phyloP scores from a whole-genome alignment of 805 yeast species.

The Ogataea naganishii region DNA sequence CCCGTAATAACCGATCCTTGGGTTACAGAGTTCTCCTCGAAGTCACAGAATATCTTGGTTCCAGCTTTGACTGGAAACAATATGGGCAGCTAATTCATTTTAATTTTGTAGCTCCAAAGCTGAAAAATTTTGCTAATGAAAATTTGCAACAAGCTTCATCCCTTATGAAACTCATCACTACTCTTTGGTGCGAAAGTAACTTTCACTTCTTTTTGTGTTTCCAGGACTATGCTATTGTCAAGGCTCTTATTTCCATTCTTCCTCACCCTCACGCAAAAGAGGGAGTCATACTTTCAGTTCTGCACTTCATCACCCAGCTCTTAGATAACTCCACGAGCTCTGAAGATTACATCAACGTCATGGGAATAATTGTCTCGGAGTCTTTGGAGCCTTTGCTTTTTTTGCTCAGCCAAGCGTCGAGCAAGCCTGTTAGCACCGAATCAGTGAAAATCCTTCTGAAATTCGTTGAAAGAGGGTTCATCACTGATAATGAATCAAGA shows the following conservation, averaged over 20 bases:
- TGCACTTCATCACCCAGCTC: constrained; percentile 45
- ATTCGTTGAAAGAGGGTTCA: constrained; percentile 49
- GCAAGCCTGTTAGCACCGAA: constrained; percentile 39
- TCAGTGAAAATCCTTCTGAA: constrained; percentile 43
- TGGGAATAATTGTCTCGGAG: constrained; percentile 50
- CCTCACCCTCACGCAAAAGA: constrained; percentile 54
- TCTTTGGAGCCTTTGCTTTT: constrained; percentile 43
- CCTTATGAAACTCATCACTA: constrained; percentile 52
- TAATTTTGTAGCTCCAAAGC: constrained; percentile 53
- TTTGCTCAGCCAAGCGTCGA: constrained; percentile 32
- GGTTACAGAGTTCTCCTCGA: constrained; percentile 59
- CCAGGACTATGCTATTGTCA: constrained; percentile 47
- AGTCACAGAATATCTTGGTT: constrained; percentile 46
- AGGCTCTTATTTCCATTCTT: constrained; percentile 48
- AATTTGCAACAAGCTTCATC: constrained; percentile 82
- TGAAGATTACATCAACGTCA: constrained; percentile 35
- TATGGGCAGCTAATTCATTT: constrained; percentile 42
- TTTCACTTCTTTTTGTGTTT: constrained; percentile 43
- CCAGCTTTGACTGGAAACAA: constrained; percentile 44
- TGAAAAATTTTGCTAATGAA: constrained; percentile 60
- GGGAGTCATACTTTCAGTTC: constrained; percentile 45
- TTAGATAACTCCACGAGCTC: constrained; percentile 30
- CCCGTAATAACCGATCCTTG: constrained; percentile 52
- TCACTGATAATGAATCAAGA: constrained; percentile 47
- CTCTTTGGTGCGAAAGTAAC: constrained; percentile 42